Conservation (phyloP, 2,329 filamentous ascomycete genomes). For the Zymoseptoria ardabiliae region DNA sequence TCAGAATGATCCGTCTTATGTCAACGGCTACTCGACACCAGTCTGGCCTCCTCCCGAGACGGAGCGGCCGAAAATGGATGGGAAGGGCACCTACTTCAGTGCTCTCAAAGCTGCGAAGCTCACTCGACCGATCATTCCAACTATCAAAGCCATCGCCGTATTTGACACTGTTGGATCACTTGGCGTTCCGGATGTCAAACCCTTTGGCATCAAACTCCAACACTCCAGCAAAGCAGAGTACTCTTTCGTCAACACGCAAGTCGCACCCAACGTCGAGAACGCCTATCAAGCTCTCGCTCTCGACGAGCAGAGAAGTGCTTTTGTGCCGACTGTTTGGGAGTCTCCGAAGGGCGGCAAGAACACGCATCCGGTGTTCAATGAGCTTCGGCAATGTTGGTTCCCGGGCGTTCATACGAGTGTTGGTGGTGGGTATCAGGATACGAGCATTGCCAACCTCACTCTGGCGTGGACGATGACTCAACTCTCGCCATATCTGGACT, state of each 20-base stretch:
- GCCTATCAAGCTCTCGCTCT: conserved; percentile 36
- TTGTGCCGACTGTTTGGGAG: conserved; percentile 35
- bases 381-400: conserved; percentile 40
- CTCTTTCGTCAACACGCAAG: conserved; percentile 39
- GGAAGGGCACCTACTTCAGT: conserved; percentile 31
- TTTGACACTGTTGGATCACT: conserved; percentile 39
- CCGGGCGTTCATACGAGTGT: conserved; percentile 36
- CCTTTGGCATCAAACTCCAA: conserved; percentile 17
- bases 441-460: conserved; percentile 41
- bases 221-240: conserved; percentile 24
- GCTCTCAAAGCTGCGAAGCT: conserved; percentile 28
- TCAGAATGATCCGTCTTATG: conserved; percentile 15
- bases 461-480: conserved; percentile 50
- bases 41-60: conserved; percentile 15
- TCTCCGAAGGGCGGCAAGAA: conserved; percentile 6
- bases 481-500: conserved; percentile 35
- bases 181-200: conserved; percentile 36
- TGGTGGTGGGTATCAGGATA: conserved; percentile 35
- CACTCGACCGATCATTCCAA: conserved; percentile 20
- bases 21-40: conserved; percentile 4
- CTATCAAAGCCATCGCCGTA: conserved; percentile 33
- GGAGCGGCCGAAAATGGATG: conserved; percentile 31
- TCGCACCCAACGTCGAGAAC: conserved; percentile 29
- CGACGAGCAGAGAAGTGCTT: conserved; percentile 32
- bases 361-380: conserved; percentile 29